Evolutionary conservation across 148 eudicot genomes (phyloP), one percentile per base, ranked within the genome.

Genomic region (Amaranthus cruentus): DNA sequence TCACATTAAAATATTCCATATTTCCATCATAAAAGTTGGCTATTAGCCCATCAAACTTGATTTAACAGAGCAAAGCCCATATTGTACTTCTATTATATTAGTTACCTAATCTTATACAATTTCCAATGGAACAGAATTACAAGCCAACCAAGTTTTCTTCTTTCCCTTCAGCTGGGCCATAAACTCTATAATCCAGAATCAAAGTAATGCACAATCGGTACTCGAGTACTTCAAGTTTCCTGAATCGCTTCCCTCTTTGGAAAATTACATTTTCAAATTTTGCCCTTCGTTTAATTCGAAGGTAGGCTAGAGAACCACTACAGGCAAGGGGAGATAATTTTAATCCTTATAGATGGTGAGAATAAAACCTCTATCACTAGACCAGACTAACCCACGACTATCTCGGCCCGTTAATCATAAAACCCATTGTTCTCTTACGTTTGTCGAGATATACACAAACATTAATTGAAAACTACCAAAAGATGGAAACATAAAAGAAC

Each of bases 1-100:
- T 50, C 11, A 28, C 18, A 69, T 28, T 73, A 46, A 59, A 67
- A 53, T 49, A 72, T 15, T 55, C 57, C 47, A 61, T 56, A n/a
- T 47, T 9, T 47, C 43, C 56, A 54, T 14, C 7, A 47, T 10
- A 44, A 12, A 44, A 43, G 7, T n/a, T n/a, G 11, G 70, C 1
- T 0, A 28, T 1, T 0, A 28, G 38, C 38, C 38, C 38, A 28
- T 28, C 38, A 28, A 28, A 28, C 38, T 28, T 28, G 38, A 28
- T 28, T 28, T 28, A 28, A 1, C 2, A 28, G 38, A 28, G 21
- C 15, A 48, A 62, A 52, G 76, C 70, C 77, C 55, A 65, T 11
- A 28, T 28, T 28, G 38, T 28, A 28, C 12, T 7, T 42, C 9
- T 66, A 48, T 66, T 47, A 66, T 18, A 64, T 21, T 12, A 6